Base-by-base conservation (phyloP, 1,284 basidiomycete genomes). In the Tilletia horrida region DNA sequence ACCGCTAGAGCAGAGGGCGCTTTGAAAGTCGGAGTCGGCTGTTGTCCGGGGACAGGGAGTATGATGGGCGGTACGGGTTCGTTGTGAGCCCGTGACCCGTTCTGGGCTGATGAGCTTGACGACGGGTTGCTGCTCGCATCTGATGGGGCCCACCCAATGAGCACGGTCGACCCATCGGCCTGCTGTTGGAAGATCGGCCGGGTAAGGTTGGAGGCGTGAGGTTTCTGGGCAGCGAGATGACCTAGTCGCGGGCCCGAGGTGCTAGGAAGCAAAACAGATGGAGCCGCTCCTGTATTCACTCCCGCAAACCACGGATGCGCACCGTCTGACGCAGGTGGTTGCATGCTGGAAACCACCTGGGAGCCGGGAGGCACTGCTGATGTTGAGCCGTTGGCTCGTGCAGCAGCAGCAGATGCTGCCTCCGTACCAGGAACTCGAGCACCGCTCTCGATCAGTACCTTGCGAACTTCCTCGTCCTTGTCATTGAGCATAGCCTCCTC, bases 381-480 rank as follows among this genome's bases (percentile, higher is more conserved):
- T 4, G 45, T 48, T 16, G 45, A 48, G 16, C 21, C 45, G 45
- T 48, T 23, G 18, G 45, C 16, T 6, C 7, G 29, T 18, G 29
- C 4, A 4, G 14, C 55, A n/a, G 27, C 14, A 35, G 29, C 13
- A 29, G 29, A n/a, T n/a, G n/a, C 7, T 11, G 25, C 29, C 4
- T 59, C 27, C 7, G 31, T 7, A 35, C 13, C 27, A 13, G 18
- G 3, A 27, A 40, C 55, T 16, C 27, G 55, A 40, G 55, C 55
- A 13, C 50, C 50, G 1, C 11, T 23, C 3, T 29, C 29, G 16
- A 18, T 18, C 1, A 59, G 7, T 11, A 21, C n/a, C 1, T 35
- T 18, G 29, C 55, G 55, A 29, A 59, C 55, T 40, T 59, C 55
- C 55, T 31, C 29, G 55, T 59, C 55, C 35, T 16, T 25, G n/a